phyloP scores from a whole-genome alignment of 768 basidiomycete species.

The Myochromella boudieri region DNA sequence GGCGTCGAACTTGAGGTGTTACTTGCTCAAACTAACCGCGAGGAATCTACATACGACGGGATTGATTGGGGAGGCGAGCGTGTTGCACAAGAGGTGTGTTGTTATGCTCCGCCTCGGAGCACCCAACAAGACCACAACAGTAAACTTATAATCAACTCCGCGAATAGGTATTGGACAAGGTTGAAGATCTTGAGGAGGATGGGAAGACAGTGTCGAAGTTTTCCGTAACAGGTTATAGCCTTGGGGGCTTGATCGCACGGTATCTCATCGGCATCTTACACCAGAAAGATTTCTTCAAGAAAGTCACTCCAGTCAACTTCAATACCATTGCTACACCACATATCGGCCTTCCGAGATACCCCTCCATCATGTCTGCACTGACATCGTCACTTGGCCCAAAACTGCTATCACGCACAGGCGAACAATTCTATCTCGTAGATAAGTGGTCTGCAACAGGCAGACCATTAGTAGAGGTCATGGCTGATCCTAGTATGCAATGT shows the following conservation, averaged over 20 bases:
- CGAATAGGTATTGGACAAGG: constrained; percentile 55
- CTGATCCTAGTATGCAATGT: constrained; percentile 61
- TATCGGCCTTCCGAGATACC: constrained; percentile 68
- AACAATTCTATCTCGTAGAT: constrained; percentile 75
- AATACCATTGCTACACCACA: constrained; percentile 84
- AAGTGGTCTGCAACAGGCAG: constrained; percentile 68
- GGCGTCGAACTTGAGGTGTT: constrained; percentile 58
- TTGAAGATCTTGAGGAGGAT: constrained; percentile 49
- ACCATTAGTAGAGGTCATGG: constrained; percentile 73
- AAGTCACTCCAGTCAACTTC: constrained; percentile 75
- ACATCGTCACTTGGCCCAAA: constrained; percentile 59
- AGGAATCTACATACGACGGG: constrained; percentile 76
- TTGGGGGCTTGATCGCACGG: constrained; percentile 82
- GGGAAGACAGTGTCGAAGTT: constrained; percentile 65
- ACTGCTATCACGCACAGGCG: constrained; percentile 76
- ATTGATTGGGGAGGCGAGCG: constrained; percentile 85
- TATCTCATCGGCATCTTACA: constrained; percentile 74
- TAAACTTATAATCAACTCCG: neutral
- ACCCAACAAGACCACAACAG: neutral
- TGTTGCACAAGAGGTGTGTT: constrained; percentile 71
- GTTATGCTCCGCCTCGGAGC: neutral
- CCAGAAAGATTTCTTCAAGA: constrained; percentile 70
- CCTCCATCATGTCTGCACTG: constrained; percentile 56
- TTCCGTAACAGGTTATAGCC: constrained; percentile 73
- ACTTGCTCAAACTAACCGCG: constrained; percentile 63